Evolutionary conservation across 768 basidiomycete species (phyloP).

Genomic region (Serendipita vermifera): DNA sequence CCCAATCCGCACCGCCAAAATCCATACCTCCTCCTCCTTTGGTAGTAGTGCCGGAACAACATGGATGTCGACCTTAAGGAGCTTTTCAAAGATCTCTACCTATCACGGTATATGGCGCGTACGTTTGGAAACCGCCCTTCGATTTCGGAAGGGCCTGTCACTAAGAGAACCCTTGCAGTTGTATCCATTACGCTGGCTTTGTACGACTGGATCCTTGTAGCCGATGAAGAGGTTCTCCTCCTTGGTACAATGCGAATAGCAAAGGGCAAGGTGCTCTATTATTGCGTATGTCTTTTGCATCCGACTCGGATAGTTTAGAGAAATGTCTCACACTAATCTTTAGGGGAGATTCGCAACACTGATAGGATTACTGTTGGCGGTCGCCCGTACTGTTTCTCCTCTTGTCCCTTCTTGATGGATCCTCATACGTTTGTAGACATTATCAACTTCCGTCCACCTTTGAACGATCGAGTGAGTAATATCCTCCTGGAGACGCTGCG

Average conservation of each 20-base stretch:
- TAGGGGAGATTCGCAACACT: background rate
- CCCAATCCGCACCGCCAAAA: too few relatives aligned
- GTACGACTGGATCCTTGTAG: background rate
- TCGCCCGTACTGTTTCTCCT: background rate
- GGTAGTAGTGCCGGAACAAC: too few relatives aligned
- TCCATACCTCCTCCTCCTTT: too few relatives aligned
- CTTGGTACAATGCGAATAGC: background rate
- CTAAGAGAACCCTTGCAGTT: too few relatives aligned
- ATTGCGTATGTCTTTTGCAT: background rate
- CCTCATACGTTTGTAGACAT: background rate
- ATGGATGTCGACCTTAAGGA: too few relatives aligned
- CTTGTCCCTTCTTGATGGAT: background rate
- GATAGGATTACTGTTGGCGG: background rate
- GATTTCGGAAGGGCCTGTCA: too few relatives aligned
- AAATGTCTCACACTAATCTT: background rate
- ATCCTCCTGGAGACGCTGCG: background rate
- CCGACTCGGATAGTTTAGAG: background rate
- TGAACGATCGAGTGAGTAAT: background rate
- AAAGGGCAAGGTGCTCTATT: background rate
- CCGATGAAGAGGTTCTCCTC: background rate
- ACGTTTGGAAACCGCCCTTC: too few relatives aligned
- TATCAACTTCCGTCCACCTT: background rate
- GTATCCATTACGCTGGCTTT: background rate
- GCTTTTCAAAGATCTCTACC: too few relatives aligned
- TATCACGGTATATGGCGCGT: too few relatives aligned